Conservation (phyloP, 2,329 filamentous ascomycete species). For the Coniella lustricola region DNA sequence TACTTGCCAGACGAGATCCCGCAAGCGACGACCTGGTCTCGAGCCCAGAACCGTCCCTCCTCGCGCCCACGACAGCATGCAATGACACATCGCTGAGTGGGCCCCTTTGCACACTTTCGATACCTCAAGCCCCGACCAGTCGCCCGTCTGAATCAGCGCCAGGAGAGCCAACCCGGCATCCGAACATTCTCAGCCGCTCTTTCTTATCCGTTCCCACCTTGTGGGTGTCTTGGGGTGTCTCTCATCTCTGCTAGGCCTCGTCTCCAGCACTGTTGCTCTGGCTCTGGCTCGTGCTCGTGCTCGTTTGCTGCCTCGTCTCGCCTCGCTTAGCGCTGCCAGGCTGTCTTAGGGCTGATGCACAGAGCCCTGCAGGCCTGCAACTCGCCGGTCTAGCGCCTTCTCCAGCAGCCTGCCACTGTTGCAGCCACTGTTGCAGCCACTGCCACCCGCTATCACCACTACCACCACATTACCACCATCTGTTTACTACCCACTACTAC, state of each 20-base stretch:
- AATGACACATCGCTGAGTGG: no score
- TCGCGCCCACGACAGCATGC: no score
- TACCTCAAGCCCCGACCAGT: background rate
- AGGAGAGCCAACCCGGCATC: background rate
- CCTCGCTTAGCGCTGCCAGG: background rate
- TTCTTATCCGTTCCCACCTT: slow-evolving; percentile 2
- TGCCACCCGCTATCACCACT: no score
- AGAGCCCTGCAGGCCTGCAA: background rate
- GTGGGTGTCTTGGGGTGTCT: no score
- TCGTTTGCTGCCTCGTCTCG: no score
- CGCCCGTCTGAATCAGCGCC: background rate
- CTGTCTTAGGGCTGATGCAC: background rate
- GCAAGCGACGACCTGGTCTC: no score
- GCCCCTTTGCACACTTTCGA: background rate
- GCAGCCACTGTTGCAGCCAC: no score
- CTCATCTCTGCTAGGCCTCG: background rate
- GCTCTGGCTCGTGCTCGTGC: no score
- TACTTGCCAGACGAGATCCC: no score
- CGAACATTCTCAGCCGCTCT: background rate
- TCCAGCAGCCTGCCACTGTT: background rate
- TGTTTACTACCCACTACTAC: no score
- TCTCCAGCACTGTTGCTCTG: background rate
- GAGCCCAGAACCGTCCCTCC: no score
- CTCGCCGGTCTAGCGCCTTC: background rate
- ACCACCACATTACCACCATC: no score